phyloP scores from a whole-genome alignment of 1,139 yeast genomes.

The Debaryomyces udenii region DNA sequence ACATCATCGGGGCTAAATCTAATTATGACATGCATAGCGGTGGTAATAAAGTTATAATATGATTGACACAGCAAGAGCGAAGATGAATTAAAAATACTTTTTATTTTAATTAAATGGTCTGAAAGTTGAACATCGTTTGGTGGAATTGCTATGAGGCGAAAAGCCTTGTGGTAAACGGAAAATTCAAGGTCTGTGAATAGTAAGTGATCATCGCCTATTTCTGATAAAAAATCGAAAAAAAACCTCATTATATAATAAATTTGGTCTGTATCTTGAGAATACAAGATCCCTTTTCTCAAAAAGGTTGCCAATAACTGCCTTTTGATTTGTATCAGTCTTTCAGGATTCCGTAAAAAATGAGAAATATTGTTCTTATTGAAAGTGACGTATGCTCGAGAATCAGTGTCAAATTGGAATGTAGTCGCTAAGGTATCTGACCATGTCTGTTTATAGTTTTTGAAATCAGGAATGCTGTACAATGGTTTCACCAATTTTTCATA shows the following conservation, averaged over 20 bases:
- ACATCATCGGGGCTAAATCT: conserved; percentile 24
- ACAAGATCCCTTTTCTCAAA: conserved; percentile 24
- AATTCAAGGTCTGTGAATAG: conserved; percentile 20
- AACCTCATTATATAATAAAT: conserved; percentile 16
- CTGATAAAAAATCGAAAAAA: conserved; percentile 23
- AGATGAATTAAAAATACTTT: conserved; percentile 3
- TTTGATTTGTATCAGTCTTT: conserved; percentile 16
- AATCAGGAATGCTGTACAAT: conserved; percentile 11
- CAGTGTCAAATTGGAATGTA: conserved; percentile 23
- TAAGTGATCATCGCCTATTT: conserved; percentile 26
- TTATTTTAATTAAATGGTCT: conserved; percentile 15
- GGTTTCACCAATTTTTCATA: conserved; percentile 25
- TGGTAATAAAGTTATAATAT: conserved; percentile 26
- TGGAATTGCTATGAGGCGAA: conserved; percentile 24
- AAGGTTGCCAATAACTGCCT: conserved; percentile 24
- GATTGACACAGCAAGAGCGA: conserved; percentile 8
- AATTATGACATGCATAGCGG: conserved; percentile 24
- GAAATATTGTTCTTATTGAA: conserved; percentile 19
- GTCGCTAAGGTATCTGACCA: conserved; percentile 29
- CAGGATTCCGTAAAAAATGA: conserved; percentile 18
- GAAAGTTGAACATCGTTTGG: conserved; percentile 11
- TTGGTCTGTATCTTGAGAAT: conserved; percentile 17
- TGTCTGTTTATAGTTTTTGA: conserved; percentile 10
- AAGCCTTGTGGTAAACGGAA: conserved; percentile 21
- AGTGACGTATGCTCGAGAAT: conserved; percentile 14